Percentiles rank a stretch among this genome's conserved stretches.
These are phyloP conservation scores for Vigna angularis DNA, from an alignment of 306 rosid species.

Conservation along the genomic window DNA sequence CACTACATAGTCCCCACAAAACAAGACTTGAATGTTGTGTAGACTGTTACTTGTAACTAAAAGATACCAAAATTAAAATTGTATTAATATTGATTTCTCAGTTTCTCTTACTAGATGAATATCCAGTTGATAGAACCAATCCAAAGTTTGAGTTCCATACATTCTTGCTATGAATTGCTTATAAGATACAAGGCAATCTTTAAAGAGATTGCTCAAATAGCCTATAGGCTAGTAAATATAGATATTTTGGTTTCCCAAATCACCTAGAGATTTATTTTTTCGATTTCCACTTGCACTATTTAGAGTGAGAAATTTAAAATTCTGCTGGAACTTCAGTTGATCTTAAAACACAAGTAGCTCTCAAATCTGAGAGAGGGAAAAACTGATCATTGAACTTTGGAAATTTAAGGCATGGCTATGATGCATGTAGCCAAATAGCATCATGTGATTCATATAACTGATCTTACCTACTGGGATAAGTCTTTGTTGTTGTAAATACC, in stretches of 20 bases:
- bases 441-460: no score
- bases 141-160: conserved; percentile 23
- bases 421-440: no score
- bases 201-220: neutral
- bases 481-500: no score
- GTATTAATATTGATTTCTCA: neutral
- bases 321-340: neutral
- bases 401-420: no score
- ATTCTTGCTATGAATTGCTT: neutral
- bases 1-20: neutral
- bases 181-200: conserved; percentile 5
- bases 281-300: neutral
- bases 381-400: no score
- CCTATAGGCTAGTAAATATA: neutral
- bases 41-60: neutral
- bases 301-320: conserved; percentile 3
- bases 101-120: conserved; percentile 13
- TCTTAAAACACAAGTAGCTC: neutral
- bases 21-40: conserved; percentile 1
- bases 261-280: neutral
- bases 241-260: neutral
- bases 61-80: neutral
- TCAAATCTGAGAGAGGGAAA: no score
- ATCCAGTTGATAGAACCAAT: neutral
- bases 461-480: no score